Conservation (phyloP, 495 filamentous ascomycete species). For the Penicillium nucicola region DNA sequence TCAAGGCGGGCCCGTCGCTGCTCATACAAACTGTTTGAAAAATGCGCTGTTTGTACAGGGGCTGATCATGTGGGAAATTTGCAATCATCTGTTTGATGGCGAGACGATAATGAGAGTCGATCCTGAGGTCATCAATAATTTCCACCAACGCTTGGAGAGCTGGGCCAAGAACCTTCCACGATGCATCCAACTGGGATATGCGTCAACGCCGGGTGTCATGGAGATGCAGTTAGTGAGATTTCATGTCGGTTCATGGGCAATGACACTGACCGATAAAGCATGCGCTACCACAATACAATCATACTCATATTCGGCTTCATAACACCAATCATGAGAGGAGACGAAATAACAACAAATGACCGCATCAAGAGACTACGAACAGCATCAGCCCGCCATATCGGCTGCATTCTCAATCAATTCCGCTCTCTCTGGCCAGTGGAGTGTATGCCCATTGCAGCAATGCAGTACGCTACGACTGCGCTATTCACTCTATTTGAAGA, state of each 20-base stretch:
- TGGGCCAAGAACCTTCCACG: neutral
- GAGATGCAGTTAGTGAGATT: constrained; percentile 6
- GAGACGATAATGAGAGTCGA: neutral
- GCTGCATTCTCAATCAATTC: constrained; percentile 3
- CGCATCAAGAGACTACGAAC: neutral
- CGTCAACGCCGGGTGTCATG: constrained; percentile 1
- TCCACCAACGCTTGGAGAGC: constrained; percentile 2
- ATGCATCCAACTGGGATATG: neutral
- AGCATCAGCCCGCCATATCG: constrained; percentile 3
- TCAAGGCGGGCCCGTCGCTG: neutral
- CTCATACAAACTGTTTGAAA: constrained; percentile 13
- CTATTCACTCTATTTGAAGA: constrained; percentile 18
- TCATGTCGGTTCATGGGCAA: neutral
- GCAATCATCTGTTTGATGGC: constrained; percentile 9
- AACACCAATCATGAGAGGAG: neutral
- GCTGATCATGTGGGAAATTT: constrained; percentile 10
- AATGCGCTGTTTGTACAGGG: constrained; percentile 1
- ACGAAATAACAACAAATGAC: neutral
- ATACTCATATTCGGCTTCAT: constrained; percentile 8
- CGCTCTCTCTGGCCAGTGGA: constrained; percentile 14
- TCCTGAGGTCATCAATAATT: neutral
- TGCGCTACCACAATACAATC: constrained; percentile 5
- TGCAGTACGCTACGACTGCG: constrained; percentile 10
- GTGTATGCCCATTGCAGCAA: constrained; percentile 3
- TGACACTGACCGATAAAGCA: neutral